Base-by-base conservation (phyloP, 2,329 filamentous ascomycete genomes). In the Aureobasidium vineae region DNA sequence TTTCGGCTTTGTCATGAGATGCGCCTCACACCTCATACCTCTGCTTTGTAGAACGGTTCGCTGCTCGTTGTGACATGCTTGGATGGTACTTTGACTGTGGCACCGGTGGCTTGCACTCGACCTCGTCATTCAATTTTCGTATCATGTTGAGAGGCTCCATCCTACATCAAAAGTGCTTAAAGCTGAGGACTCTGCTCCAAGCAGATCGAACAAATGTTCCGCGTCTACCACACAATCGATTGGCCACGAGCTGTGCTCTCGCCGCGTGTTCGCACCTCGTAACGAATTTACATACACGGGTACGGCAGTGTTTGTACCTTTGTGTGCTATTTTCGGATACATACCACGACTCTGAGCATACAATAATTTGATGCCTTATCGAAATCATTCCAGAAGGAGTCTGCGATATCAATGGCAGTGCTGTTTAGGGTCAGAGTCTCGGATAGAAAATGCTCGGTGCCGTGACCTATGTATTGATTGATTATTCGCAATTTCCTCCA, bases 21-120 rank as follows among this genome's bases (percentile, higher is more conserved):
- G 63, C 63, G 63, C 63, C 63, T 65, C 63, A 54, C 50, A 65
- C 63, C 63, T 65, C 52, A 65, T 56, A n/a, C 33, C 21, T 21
- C 15, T 50, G 43, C 59, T 38, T 38, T 52, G 59, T 63, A 41
- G 45, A 63, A 63, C 33, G 31, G 59, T 41, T 52, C 21, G 21
- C 45, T 52, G 23, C 45, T 63, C 10, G 33, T 23, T n/a, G 45
- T 41, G 31, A 63, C 28, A 63, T 63, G 45, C 59, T 63, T 63
- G 31, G 11, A 8, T 41, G 45, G 36, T 63, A 45, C 45, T 52
- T 63, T 52, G 59, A 63, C 45, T 23, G 31, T 40, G 33, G 33
- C 33, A 36, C 10, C 33, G 8, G 33, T 36, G 59, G 54, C 54
- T 19, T 45, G 23, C 26, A 31, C 23, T 33, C 19, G 23, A 26